Evolutionary conservation across 208 protist species (phyloP).

Genomic region (Trypanosoma melophagium): DNA sequence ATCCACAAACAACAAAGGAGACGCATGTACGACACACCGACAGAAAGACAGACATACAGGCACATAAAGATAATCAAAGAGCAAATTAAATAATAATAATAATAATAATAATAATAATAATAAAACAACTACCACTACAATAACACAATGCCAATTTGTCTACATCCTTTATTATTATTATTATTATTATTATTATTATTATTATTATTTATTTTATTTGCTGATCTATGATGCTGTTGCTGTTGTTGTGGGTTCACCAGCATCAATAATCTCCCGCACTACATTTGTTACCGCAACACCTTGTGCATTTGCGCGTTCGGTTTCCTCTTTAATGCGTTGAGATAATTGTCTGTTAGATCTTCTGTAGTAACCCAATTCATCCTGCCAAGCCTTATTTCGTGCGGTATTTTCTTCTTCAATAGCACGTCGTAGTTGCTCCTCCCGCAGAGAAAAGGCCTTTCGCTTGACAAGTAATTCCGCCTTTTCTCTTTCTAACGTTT

Average conservation of each 20-base stretch:
- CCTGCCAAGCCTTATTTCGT: conserved; percentile 86
- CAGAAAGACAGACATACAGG: too few relatives aligned
- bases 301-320: conserved; percentile 53
- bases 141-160: too few relatives aligned
- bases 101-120: too few relatives aligned
- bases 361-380: conserved; percentile 95
- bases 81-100: too few relatives aligned
- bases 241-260: background rate
- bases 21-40: too few relatives aligned
- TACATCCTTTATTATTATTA: too few relatives aligned
- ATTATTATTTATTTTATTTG: too few relatives aligned
- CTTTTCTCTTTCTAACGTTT: conserved; percentile 35
- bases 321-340: conserved; percentile 82
- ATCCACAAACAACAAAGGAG: too few relatives aligned
- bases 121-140: too few relatives aligned
- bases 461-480: conserved; percentile 33
- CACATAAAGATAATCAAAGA: too few relatives aligned
- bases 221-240: background rate
- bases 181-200: too few relatives aligned
- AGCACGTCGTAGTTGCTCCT: conserved; percentile 29
- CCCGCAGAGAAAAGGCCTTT: conserved; percentile 33
- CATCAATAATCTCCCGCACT: background rate
- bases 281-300: conserved; percentile 3
- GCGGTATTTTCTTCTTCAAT: conserved; percentile 41
- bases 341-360: conserved; percentile 94